Conservation (phyloP, 2,329 filamentous ascomycete genomes). For the Penicillium olsonii region DNA sequence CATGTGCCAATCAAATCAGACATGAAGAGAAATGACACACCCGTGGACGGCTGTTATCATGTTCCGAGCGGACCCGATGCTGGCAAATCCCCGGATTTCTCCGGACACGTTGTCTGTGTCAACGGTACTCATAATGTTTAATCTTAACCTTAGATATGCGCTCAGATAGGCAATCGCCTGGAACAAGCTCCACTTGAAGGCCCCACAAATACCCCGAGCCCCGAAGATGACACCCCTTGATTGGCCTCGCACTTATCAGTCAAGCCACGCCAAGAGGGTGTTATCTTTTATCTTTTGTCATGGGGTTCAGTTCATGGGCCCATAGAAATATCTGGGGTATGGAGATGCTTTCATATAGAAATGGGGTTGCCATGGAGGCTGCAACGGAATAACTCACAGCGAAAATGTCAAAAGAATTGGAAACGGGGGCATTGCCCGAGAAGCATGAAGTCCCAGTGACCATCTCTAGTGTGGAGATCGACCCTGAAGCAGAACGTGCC, state of each 20-base stretch:
- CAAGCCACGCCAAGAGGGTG: neutral
- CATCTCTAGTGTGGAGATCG: constrained; percentile 31
- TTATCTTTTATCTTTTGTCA: neutral
- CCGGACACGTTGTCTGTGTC: neutral
- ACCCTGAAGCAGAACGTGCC: constrained; percentile 40
- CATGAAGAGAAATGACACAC: no score
- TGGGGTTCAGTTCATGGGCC: neutral
- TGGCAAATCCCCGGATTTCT: neutral
- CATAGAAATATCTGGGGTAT: neutral
- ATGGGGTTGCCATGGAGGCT: neutral
- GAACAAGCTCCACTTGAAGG: neutral
- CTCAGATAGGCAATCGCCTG: neutral
- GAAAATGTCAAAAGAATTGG: neutral
- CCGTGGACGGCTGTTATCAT: neutral
- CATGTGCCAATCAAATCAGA: no score
- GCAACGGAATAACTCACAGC: neutral
- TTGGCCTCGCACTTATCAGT: neutral
- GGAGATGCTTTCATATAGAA: neutral
- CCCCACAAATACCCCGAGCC: neutral
- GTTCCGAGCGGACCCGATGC: neutral
- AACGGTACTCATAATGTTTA: neutral
- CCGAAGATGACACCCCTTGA: neutral
- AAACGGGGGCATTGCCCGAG: neutral
- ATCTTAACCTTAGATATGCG: neutral
- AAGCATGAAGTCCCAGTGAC: constrained; percentile 17